Percentiles rank a stretch among this genome's conserved stretches.
phyloP scores from a whole-genome alignment of 306 rosid genomes.

The Lithocarpus polystachyus region DNA sequence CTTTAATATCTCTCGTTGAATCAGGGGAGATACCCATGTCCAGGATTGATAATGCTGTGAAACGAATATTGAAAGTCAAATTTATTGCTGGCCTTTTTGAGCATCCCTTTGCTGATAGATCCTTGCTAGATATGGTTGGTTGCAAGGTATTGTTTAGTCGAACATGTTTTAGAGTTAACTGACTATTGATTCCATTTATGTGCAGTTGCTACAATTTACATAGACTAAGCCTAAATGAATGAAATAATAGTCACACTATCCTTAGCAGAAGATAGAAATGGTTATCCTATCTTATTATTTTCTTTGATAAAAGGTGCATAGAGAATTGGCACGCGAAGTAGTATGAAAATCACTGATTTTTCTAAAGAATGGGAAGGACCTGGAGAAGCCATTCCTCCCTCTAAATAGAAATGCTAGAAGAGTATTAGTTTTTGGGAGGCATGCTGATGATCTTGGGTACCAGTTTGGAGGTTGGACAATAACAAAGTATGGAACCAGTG shows the following conservation, averaged over 20 bases:
- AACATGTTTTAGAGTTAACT: slow-evolving; percentile 7
- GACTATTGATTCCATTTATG: too few relatives aligned
- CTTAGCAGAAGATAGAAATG: neutral
- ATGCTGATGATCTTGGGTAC: slow-evolving; percentile 75
- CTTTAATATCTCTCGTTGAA: slow-evolving; percentile 52
- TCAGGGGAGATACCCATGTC: slow-evolving; percentile 62
- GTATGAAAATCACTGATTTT: slow-evolving; percentile 81
- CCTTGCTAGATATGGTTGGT: slow-evolving; percentile 74
- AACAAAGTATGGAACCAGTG: slow-evolving; percentile 60
- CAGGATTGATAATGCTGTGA: slow-evolving; percentile 81
- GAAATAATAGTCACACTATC: too few relatives aligned
- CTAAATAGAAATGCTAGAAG: slow-evolving; percentile 54
- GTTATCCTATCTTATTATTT: slow-evolving; percentile 2
- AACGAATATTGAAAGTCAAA: slow-evolving; percentile 77
- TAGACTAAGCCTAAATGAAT: too few relatives aligned
- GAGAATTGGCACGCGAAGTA: slow-evolving; percentile 80
- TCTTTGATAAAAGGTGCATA: slow-evolving; percentile 47
- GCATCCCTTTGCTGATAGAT: slow-evolving; percentile 61
- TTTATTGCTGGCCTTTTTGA: slow-evolving; percentile 77
- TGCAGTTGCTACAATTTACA: too few relatives aligned
- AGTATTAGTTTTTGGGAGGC: slow-evolving; percentile 74
- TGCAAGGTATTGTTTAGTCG: slow-evolving; percentile 55
- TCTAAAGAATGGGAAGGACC: slow-evolving; percentile 72
- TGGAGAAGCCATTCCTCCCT: slow-evolving; percentile 64
- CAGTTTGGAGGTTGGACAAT: slow-evolving; percentile 91